Evolutionary conservation across 202 grass and related monocot genomes (phyloP).

Genomic region (Panicum virgatum): DNA sequence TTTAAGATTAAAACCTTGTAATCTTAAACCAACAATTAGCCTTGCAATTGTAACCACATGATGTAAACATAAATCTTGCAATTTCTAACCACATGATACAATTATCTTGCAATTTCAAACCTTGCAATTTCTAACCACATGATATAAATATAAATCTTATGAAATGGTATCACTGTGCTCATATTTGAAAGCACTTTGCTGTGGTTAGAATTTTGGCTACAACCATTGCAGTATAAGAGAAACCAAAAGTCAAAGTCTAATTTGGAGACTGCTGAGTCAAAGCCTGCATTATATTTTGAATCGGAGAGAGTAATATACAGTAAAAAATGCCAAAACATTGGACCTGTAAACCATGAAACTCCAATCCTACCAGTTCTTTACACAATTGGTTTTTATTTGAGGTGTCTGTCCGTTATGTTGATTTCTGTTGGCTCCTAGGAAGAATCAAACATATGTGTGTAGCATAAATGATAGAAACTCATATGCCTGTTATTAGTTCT

Average conservation of each 20-base stretch:
- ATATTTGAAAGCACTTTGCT: neutral
- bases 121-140: neutral
- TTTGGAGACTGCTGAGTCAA: neutral
- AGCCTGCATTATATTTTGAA: neutral
- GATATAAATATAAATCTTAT: neutral
- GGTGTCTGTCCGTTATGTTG: neutral
- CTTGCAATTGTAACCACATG: neutral
- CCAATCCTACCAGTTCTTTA: neutral
- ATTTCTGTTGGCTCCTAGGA: neutral
- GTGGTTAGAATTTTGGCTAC: neutral
- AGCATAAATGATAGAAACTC: neutral
- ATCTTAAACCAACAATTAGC: neutral
- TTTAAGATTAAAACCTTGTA: neutral
- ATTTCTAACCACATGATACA: no score
- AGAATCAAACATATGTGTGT: neutral
- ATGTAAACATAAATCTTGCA: no score
- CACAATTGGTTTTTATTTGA: neutral
- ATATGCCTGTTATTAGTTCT: conserved; percentile 11
- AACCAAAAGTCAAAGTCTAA: neutral
- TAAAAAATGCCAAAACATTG: neutral
- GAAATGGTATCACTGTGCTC: neutral
- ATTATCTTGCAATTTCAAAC: no score
- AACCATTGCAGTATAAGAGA: neutral
- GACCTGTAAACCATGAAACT: neutral
- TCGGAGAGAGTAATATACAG: neutral